Base-by-base conservation (phyloP, 2,329 filamentous ascomycete species). In the Cercospora sp. region DNA sequence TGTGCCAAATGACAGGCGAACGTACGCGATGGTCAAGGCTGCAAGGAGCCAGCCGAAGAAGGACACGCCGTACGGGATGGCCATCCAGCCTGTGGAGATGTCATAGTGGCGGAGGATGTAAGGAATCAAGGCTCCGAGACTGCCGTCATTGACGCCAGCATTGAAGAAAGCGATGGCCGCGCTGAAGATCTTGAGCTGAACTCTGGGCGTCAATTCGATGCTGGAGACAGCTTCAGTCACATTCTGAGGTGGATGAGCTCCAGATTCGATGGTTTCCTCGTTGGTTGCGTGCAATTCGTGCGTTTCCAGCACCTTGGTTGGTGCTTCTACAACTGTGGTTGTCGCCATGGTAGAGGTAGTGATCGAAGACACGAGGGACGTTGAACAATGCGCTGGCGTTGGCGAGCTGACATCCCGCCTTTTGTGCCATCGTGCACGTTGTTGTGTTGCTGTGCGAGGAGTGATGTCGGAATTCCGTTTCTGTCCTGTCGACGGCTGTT, bases 101-200 rank as follows among this genome's bases (percentile, higher is more conserved):
- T 79, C 69, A 72, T 89, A 89, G 3, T 84, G 83, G 5, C 83
- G 80, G 3, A 90, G 82, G 9, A 90, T 82, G 72, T 90, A 89
- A 0, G 88, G 89, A 1, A 90, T 84, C 13, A 91, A 71, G 1
- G 88, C 83, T 2, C 89, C 89, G 0, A 90, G 79, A 68, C 85
- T 88, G 33, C 88, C 88, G 74, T 90, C 89, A 66, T 89, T 90
- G 59, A 87, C 81, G 0, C 89, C 88, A 0, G 88, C 87, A 31
- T 88, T 86, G 73, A 90, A 89, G 79, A 90, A 90, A 0, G 87
- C 88, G 69, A 89, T 85, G 0, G 84, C 85, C 2, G 85, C 83
- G 53, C 85, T 85, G 42, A 84, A 64, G 2, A 90, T 77, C 73
- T 87, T 88, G 40, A 86, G 57, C 40, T 36, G 51, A n/a, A 60